Evolutionary conservation across 2,329 filamentous ascomycete species (phyloP).

Genomic region (Fusarium coicis): DNA sequence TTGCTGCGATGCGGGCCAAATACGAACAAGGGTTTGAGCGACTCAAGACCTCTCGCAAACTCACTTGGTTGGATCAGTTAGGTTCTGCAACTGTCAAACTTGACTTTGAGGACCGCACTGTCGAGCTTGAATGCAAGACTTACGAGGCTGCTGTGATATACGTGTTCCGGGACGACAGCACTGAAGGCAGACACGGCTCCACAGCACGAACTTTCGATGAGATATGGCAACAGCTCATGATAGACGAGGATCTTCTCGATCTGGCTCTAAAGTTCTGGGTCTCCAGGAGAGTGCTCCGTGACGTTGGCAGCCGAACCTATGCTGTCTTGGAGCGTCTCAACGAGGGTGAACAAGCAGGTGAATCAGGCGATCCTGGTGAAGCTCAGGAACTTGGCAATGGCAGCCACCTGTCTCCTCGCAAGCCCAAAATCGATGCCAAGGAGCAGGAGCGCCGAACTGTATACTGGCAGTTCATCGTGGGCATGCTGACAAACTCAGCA

Average conservation of each 20-base stretch:
- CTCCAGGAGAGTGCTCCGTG: slow-evolving; percentile 72
- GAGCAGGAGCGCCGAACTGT: slow-evolving; percentile 69
- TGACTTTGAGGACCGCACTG: slow-evolving; percentile 81
- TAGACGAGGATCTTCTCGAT: slow-evolving; percentile 78
- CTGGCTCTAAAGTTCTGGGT: slow-evolving; percentile 78
- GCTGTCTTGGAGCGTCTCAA: slow-evolving; percentile 74
- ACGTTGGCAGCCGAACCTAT: slow-evolving; percentile 65
- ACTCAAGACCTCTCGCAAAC: slow-evolving; percentile 84
- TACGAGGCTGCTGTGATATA: slow-evolving; percentile 91
- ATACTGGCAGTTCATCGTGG: slow-evolving; percentile 92
- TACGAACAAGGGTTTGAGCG: slow-evolving; percentile 82
- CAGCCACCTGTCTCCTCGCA: slow-evolving; percentile 57
- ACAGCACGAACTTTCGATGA: slow-evolving; percentile 61
- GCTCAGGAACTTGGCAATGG: slow-evolving; percentile 38
- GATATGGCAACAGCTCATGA: slow-evolving; percentile 69
- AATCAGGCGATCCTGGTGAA: slow-evolving; percentile 48
- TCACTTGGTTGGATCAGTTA: slow-evolving; percentile 87
- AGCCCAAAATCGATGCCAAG: slow-evolving; percentile 70
- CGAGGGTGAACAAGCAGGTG: slow-evolving; percentile 45
- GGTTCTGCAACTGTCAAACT: slow-evolving; percentile 84
- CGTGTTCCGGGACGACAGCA: slow-evolving; percentile 71
- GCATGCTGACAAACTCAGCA: slow-evolving; percentile 93
- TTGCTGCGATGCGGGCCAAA: slow-evolving; percentile 69
- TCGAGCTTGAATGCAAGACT: slow-evolving; percentile 78
- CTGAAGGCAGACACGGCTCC: slow-evolving; percentile 49